Base-by-base conservation (phyloP, 2,329 filamentous ascomycete species). In the Zymoseptoria crescenta region DNA sequence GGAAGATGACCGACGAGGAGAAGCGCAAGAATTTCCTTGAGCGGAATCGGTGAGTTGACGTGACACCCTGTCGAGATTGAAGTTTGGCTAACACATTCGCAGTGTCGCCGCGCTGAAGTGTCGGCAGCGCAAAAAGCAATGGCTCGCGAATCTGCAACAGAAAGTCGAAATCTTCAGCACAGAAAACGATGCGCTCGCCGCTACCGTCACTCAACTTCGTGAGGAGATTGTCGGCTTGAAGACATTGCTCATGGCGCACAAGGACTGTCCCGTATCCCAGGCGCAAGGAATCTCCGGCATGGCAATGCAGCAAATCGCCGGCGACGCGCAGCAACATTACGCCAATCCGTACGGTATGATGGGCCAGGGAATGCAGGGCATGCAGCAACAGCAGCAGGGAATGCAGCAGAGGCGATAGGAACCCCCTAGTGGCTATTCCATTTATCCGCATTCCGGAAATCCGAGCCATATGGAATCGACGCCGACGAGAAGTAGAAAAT, bases 21-120 rank as follows among this genome's bases (percentile, higher is more conserved):
- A 99, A 99, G 80, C 84, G 94, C 49, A 96, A 95, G 78, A 99
- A 97, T 73, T 99, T 99, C 74, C 80, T 99, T 2, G 94, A 99
- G 72, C 83, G 94, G 28, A 99, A 99, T 74, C 86, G 93, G 93
- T 96, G 84, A 69, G 84, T 77, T 53, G 19, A 24, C 1, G 9
- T 24, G 20, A 13, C 41, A 50, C 29, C 10, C 6, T n/a, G 6
- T 30, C 8, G 13, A 19, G 20, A n/a, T 19, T 49, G 19, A 56
- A 50, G 8, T 28, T 3, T 8, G 13, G 29, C 72, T 76, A 64
- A 76, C 59, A 27, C 49, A 29, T 6, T 29, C 24, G 21, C 65
- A 96, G 94, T 72, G 91, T 99, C 65, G 94, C 94, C 63, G 94
- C 94, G 2, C 80, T 99, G 60, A 99, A 99, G 73, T 99, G 94